A percentile compares a stretch with the other conserved stretches of the same genome.
phyloP scores from a whole-genome alignment of 2,329 filamentous ascomycete species.

The Trichoderma harzianum region DNA sequence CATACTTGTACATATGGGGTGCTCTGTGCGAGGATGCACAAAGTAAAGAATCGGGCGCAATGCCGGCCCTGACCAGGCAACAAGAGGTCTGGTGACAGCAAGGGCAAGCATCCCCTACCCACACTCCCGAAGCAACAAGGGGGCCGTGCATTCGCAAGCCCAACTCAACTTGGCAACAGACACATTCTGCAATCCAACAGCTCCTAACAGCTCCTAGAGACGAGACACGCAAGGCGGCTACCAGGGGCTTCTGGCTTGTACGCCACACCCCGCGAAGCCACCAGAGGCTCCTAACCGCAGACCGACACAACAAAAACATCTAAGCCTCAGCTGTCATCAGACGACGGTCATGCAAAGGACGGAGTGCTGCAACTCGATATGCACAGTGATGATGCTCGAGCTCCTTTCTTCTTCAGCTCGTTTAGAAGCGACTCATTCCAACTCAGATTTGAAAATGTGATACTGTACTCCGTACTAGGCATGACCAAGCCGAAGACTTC shows the following conservation, averaged over 20 bases:
- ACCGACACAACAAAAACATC: conserved; percentile 3
- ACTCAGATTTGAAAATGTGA: neutral
- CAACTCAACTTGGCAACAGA: conserved; percentile 33
- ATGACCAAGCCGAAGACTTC: neutral
- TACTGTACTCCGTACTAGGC: neutral
- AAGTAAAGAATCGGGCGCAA: conserved; percentile 13
- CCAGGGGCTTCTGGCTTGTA: neutral
- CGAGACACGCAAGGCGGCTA: neutral
- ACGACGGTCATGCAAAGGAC: neutral
- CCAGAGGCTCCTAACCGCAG: neutral
- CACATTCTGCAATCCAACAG: neutral
- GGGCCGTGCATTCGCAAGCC: conserved; percentile 31
- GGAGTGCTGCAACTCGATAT: neutral
- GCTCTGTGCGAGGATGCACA: conserved; percentile 14
- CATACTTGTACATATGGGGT: conserved; percentile 12
- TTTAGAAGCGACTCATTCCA: neutral
- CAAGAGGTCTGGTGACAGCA: conserved; percentile 14
- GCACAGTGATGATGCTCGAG: conserved; percentile 2
- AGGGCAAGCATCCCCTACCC: conserved; percentile 14
- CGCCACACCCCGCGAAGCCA: conserved; percentile 2
- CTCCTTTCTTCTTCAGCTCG: neutral
- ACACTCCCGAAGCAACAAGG: conserved; percentile 15
- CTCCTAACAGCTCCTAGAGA: neutral
- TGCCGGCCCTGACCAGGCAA: conserved; percentile 7
- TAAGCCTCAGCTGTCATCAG: conserved; percentile 1